Percentiles rank a stretch among this genome's conserved stretches.
Evolutionary conservation across 2,329 filamentous ascomycete genomes (phyloP).

Genomic region (Pseudopyricularia javanii): DNA sequence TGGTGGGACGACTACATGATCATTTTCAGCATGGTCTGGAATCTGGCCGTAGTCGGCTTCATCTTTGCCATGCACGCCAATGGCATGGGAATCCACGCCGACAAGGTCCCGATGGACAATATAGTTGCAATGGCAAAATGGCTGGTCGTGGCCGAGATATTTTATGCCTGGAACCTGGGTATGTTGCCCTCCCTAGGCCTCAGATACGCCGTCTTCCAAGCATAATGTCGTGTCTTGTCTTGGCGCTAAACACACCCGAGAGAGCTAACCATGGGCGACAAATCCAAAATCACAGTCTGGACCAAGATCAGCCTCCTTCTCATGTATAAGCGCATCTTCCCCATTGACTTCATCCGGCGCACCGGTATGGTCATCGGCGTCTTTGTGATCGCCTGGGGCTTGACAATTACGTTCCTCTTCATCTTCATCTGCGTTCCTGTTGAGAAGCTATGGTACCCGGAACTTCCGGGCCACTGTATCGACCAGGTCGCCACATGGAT

Average conservation of each 20-base stretch:
- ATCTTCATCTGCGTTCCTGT: conserved; percentile 40
- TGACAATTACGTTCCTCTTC: conserved; percentile 33
- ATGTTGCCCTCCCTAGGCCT: too few species aligned
- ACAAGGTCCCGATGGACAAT: conserved; percentile 18
- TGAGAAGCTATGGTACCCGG: conserved; percentile 32
- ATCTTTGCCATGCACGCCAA: conserved; percentile 31
- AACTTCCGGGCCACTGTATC: conserved; percentile 32
- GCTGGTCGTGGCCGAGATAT: conserved; percentile 31
- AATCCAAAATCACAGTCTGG: conserved; percentile 11
- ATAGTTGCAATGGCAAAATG: conserved; percentile 32
- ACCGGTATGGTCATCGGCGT: conserved; percentile 24
- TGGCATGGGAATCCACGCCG: conserved; percentile 34
- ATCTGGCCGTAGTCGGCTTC: conserved; percentile 30
- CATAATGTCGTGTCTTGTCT: too few species aligned
- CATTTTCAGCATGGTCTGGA: conserved; percentile 35
- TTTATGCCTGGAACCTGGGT: conserved; percentile 33
- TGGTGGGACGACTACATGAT: conserved; percentile 41
- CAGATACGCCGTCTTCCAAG: too few species aligned
- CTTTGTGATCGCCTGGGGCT: conserved; percentile 32
- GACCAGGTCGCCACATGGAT: conserved; percentile 37
- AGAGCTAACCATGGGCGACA: neutral
- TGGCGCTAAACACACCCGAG: too few species aligned
- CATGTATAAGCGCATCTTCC: conserved; percentile 42
- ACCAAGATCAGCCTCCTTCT: conserved; percentile 37
- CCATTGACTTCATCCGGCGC: conserved; percentile 26